phyloP scores from a whole-genome alignment of 371 early-diverging fungal species.

The Polyrhizophydium stewartii region DNA sequence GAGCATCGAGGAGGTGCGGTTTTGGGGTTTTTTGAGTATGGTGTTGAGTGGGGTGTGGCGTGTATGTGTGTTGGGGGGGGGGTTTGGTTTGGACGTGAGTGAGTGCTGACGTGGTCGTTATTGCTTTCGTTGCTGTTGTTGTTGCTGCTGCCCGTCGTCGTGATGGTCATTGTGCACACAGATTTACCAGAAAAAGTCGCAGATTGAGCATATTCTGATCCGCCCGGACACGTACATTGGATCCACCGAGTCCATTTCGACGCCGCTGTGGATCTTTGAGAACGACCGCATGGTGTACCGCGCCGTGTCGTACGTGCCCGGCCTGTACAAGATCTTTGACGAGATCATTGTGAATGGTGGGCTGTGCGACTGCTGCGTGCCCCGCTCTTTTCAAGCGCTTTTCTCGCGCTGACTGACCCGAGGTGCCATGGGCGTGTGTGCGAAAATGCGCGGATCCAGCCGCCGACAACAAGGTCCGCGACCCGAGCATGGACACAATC shows the following conservation, averaged over 20 bases:
- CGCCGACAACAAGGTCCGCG: conserved; percentile 62
- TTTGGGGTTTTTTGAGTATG: no score
- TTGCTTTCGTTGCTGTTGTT: neutral
- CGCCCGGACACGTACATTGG: conserved; percentile 99
- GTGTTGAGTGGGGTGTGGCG: no score
- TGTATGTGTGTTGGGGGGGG: no score
- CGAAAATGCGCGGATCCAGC: conserved; percentile 11
- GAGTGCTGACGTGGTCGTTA: no score
- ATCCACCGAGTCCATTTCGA: conserved; percentile 83
- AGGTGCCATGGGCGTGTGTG: no score
- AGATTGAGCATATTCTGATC: conserved; percentile 97
- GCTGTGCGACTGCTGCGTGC: neutral
- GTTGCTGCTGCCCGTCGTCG: neutral
- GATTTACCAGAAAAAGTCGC: conserved; percentile 98
- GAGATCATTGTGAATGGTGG: conserved; percentile 98
- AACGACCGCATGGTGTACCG: conserved; percentile 63
- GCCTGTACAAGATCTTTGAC: conserved; percentile 99
- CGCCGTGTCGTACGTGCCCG: conserved; percentile 89
- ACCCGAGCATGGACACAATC: conserved; percentile 87
- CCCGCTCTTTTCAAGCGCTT: neutral
- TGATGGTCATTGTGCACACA: conserved; percentile 41
- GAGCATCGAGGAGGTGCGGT: conserved; percentile 13
- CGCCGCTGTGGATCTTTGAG: conserved; percentile 74
- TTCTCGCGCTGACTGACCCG: neutral
- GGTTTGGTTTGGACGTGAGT: no score